Base-by-base conservation (phyloP, 495 filamentous ascomycete genomes). In the Annulohypoxylon maeteangense region DNA sequence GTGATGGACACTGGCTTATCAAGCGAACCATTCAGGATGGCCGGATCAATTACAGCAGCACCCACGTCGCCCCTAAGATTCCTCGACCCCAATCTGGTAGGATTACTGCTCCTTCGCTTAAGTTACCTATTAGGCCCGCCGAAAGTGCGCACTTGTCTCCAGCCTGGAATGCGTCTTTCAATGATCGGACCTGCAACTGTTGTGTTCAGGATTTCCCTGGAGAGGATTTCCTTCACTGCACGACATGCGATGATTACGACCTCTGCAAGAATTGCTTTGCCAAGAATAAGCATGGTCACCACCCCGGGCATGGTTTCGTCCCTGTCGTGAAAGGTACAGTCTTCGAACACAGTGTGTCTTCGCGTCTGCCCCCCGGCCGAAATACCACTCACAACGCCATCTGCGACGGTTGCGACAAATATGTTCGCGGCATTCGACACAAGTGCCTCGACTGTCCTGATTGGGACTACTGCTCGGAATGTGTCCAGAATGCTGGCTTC, bases 361-460 rank as follows among this genome's bases (percentile, higher is more conserved):
- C 84, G 59, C 90, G 93, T 58, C 91, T 94, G 71, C 81, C 85
- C 27, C 88, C 94, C n/a, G 95, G 96, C 54, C 92, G 95, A 59
- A 90, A 91, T 75, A 85, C 89, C 75, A 83, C 85, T 40, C 95
- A 99, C 81, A 90, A 90, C 57, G 95, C 95, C 42, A 89, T 96
- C 70, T 99, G 95, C 76, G 95, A 99, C 81, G 93, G 93, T 44
- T 99, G 95, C 79, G 92, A 99, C 65, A 90, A 91, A 85, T 87
- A 86, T 74, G 96, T 99, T 73, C 86, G 87, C 75, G 95, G 95
- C 72, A 88, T 97, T 45, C 95, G 95, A 72, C 91, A 98, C 87
- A 99, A 99, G 86, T 99, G 95, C 82, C 85, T 98, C 70, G 90
- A 91, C 74, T 99, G 95, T 84, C 95, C 96, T 31, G 95, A 99